Conservation (phyloP, 2,329 filamentous ascomycete species). For the Beauveria pseudobassiana region DNA sequence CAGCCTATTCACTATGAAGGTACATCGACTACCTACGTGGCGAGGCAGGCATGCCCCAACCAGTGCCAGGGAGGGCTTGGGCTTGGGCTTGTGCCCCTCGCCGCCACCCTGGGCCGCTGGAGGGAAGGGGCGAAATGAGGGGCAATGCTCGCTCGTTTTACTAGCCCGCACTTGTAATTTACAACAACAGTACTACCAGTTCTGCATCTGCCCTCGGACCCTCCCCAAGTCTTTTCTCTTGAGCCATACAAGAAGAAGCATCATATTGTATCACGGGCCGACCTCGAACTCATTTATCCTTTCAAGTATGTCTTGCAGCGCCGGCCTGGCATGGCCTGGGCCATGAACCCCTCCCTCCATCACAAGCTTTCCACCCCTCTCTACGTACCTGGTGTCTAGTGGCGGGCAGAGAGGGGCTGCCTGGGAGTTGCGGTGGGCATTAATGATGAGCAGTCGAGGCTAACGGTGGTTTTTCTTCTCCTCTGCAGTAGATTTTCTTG, state of each 20-base stretch:
- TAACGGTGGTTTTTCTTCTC: neutral
- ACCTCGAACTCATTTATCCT: neutral
- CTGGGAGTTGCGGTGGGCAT: slow-evolving; percentile 12
- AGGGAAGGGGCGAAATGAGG: slow-evolving; percentile 12
- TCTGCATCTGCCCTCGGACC: slow-evolving; percentile 4
- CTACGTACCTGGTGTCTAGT: neutral
- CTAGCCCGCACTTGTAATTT: slow-evolving; percentile 12
- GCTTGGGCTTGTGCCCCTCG: slow-evolving; percentile 6
- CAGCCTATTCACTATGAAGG: neutral
- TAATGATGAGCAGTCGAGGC: neutral
- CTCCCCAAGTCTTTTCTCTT: neutral
- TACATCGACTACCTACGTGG: neutral
- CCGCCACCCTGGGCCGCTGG: neutral
- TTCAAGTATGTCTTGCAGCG: neutral
- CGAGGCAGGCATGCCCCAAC: neutral
- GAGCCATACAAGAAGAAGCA: neutral
- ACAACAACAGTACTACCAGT: slow-evolving; percentile 11
- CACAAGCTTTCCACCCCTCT: slow-evolving; percentile 6
- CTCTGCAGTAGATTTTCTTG: slow-evolving; percentile 1
- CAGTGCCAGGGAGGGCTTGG: neutral
- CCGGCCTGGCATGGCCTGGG: neutral
- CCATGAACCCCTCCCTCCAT: neutral
- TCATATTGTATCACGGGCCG: neutral
- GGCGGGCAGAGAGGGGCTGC: neutral
- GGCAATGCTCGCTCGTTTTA: slow-evolving; percentile 11